Base-by-base conservation (phyloP, 1,139 yeast genomes). In the Martiniozyma asiatica region DNA sequence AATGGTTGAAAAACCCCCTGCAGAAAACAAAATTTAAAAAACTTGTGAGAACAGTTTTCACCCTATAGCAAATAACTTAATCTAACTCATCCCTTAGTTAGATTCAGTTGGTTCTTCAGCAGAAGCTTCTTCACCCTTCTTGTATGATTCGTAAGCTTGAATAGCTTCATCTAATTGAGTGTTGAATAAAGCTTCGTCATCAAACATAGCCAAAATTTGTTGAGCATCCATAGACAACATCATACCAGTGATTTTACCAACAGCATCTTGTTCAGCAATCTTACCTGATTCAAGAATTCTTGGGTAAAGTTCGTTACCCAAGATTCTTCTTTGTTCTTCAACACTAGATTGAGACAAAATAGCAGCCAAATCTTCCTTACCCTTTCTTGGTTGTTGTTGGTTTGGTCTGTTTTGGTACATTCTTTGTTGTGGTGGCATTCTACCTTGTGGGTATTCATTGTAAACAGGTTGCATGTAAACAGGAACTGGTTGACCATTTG, bases 211-310 rank as follows among this genome's bases (percentile, higher is more conserved):
- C 55, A 87, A 65, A 51, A 92, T 81, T 65, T 89, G 96, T 54
- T 75, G 74, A 63, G 81, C 82, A 55, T 85, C 93, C 74, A 89
- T 77, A 58, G 87, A 96, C 57, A 89, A 74, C 69, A 89, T 76
- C 98, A 89, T 89, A 67, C 97, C 98, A 47, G 99, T 89, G 58
- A 89, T 85, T 71, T 87, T 89, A 65, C 96, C 95, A 47, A 97
- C 96, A 55, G 94, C 87, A 62, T 84, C 95, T 41, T 82, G 82
- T 55, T 82, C 94, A 50, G 68, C 70, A 42, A 64, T 61, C 59
- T 80, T 77, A 55, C 93, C 93, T 55, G 89, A 81, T 48, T 87
- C 75, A 46, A 79, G 77, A 54, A 92, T 80, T 74, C 78, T 84
- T 56, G 94, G 92, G 72, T 87, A 92, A 56, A 92, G 72, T 58